These are phyloP conservation scores for Myxozyma melibiosi DNA, from an alignment of 805 yeast genomes.

Conservation along the genomic window DNA sequence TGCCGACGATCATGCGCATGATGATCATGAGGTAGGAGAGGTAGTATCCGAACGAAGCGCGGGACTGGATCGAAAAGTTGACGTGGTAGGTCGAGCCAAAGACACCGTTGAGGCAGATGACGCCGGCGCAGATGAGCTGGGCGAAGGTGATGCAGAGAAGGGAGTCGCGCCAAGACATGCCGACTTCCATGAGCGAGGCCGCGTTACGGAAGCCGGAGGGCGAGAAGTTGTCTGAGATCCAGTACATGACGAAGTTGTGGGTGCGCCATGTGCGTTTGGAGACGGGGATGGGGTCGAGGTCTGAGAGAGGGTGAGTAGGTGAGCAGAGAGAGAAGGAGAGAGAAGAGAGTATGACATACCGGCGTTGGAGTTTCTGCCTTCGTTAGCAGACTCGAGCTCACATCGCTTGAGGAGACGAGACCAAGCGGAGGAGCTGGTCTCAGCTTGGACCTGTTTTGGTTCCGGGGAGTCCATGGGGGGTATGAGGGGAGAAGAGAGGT, in stretches of 20 bases:
- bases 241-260: constrained; percentile 44
- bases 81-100: constrained; percentile 55
- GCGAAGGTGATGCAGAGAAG: constrained; percentile 51
- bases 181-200: constrained; percentile 48
- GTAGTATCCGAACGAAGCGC: constrained; percentile 66
- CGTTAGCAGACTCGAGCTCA: constrained; percentile 19
- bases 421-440: constrained; percentile 11
- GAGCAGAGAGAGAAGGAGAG: not conserved
- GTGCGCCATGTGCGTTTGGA: constrained; percentile 52
- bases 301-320: constrained; percentile 4
- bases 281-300: constrained; percentile 31
- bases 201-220: constrained; percentile 50
- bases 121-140: constrained; percentile 45
- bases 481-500: not conserved
- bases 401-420: constrained; percentile 13
- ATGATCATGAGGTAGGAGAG: constrained; percentile 72
- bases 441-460: not conserved
- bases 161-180: constrained; percentile 49
- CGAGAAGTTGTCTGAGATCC: constrained; percentile 39
- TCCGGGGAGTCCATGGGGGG: constrained; percentile 3
- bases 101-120: constrained; percentile 50
- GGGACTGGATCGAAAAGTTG: constrained; percentile 51
- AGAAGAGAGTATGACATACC: constrained; percentile 1
- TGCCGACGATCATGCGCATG: constrained; percentile 84
- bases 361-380: constrained; percentile 11